Evolutionary conservation across 768 basidiomycete species (phyloP).

Genomic region (Dacryopinax spathularia): DNA sequence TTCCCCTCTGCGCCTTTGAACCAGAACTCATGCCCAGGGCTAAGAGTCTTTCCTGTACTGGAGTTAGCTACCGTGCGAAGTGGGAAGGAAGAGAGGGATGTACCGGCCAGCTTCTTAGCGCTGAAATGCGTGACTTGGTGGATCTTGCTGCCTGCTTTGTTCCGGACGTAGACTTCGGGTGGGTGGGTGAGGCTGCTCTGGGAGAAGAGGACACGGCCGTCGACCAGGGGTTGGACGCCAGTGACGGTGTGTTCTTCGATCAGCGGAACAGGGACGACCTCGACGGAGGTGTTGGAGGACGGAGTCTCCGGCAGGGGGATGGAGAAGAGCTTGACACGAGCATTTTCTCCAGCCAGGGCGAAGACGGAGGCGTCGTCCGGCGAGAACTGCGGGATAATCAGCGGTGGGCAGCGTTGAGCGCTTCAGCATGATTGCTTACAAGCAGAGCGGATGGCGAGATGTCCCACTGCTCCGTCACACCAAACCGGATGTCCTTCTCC

Average conservation of each 20-base stretch:
- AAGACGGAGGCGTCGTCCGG: slow-evolving; percentile 54
- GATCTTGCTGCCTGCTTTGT: slow-evolving; percentile 18
- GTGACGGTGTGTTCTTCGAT: slow-evolving; percentile 45
- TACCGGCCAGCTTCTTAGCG: slow-evolving; percentile 29
- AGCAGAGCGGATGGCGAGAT: slow-evolving; percentile 50
- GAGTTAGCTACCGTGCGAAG: neutral
- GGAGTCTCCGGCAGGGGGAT: slow-evolving; percentile 40
- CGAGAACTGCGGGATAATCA: slow-evolving; percentile 44
- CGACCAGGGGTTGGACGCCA: slow-evolving; percentile 45
- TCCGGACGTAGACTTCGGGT: slow-evolving; percentile 54
- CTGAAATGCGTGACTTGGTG: slow-evolving; percentile 55
- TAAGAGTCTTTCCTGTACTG: slow-evolving; percentile 36
- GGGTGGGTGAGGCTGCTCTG: slow-evolving; percentile 63
- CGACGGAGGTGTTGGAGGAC: slow-evolving; percentile 33
- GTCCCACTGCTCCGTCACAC: slow-evolving; percentile 74
- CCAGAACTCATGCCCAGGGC: slow-evolving; percentile 67
- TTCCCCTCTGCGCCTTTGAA: slow-evolving; percentile 68
- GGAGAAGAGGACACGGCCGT: slow-evolving; percentile 53
- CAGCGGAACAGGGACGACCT: slow-evolving; percentile 37
- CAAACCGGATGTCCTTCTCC: slow-evolving; percentile 46
- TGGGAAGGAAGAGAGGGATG: neutral
- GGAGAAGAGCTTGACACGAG: slow-evolving; percentile 57
- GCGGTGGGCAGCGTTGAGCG: neutral
- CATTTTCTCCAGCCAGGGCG: slow-evolving; percentile 63
- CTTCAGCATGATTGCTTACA: slow-evolving; percentile 29